phyloP scores from a whole-genome alignment of 495 filamentous ascomycete genomes.

The Podospora didyma region DNA sequence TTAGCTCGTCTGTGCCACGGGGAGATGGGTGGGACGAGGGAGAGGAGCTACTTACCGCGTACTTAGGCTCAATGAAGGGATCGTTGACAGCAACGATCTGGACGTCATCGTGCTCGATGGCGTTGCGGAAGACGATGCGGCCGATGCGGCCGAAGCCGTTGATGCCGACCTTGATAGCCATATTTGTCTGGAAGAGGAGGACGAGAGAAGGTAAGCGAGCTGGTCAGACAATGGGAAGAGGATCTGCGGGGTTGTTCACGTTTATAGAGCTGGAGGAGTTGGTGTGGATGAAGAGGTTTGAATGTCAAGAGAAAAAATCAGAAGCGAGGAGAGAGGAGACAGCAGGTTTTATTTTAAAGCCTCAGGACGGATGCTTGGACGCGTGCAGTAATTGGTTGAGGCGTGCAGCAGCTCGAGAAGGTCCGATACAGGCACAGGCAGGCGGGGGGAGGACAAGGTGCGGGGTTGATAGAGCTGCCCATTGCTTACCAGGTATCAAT shows the following conservation, averaged over 20 bases:
- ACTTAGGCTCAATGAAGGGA: conserved; percentile 97
- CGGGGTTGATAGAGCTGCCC: no score
- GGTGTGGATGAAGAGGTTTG: conserved; percentile 4
- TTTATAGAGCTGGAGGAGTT: conserved; percentile 3
- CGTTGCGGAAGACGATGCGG: conserved; percentile 77
- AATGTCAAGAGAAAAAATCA: conserved; percentile 13
- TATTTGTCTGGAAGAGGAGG: conserved; percentile 26
- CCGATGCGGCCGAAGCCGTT: conserved; percentile 99
- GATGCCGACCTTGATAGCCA: conserved; percentile 77
- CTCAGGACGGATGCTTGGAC: conserved; percentile 8
- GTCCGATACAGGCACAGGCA: conserved; percentile 24
- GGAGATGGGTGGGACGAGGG: background rate
- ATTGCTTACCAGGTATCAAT: background rate
- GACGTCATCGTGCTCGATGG: conserved; percentile 78
- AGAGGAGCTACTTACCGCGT: conserved; percentile 72
- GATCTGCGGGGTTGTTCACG: conserved; percentile 1
- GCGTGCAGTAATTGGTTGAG: conserved; percentile 11
- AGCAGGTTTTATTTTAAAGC: conserved; percentile 30
- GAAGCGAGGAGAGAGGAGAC: conserved; percentile 15
- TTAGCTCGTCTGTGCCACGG: conserved; percentile 11
- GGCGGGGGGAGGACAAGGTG: conserved; percentile 18
- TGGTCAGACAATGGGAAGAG: background rate
- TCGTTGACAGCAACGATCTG: conserved; percentile 96
- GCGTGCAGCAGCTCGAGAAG: conserved; percentile 7
- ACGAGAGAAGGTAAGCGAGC: conserved; percentile 9